Evolutionary conservation across 345 rosid species (phyloP), one percentile per base, ranked within the genome.

Genomic region (Populus tremula): DNA sequence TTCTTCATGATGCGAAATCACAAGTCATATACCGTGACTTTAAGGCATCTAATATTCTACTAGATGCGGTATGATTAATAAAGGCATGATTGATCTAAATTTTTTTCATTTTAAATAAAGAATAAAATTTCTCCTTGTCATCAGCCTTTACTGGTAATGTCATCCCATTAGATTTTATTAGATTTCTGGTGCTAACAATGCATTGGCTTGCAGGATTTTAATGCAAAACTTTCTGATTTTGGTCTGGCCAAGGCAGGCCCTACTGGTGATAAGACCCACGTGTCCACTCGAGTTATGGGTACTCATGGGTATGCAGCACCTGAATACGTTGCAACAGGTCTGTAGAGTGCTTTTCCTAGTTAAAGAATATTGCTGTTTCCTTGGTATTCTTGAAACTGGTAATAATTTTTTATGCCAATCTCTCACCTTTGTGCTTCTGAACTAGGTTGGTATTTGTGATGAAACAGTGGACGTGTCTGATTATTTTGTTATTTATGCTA

Each of bases 241-340:
- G 99, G 99, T 73, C 68, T 95, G 89, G 99, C 99, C 65, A 95
- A 95, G 88, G 99, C 94, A 36, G 99, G 99, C 71, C 99, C 99
- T 31, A 95, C 98, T 1, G 99, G 99, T 54, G 99, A 93, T 76
- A 85, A 86, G 87, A 95, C 99, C 81, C 99, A 95, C 70, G 99
- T 95, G 45, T 93, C 99, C 49, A 95, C 99, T 61, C 99, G 92
- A 81, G 97, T 95, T 78, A 89, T 95, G 94, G 99, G 99, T 76
- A 95, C 99, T 66, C 97, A 88, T 11, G 99, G 99, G 20, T 95
- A 95, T 67, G 99, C 98, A 18, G 99, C 99, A 7, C 99, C 99
- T 62, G 99, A 95, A 83, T 95, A 95, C 77, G 90, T 95, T 82
- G 99, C 99, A 65, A 95, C 99, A 73, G 98, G 98, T 94, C 56